phyloP scores from a whole-genome alignment of 208 protist genomes.

The Crithidia fasciculata region DNA sequence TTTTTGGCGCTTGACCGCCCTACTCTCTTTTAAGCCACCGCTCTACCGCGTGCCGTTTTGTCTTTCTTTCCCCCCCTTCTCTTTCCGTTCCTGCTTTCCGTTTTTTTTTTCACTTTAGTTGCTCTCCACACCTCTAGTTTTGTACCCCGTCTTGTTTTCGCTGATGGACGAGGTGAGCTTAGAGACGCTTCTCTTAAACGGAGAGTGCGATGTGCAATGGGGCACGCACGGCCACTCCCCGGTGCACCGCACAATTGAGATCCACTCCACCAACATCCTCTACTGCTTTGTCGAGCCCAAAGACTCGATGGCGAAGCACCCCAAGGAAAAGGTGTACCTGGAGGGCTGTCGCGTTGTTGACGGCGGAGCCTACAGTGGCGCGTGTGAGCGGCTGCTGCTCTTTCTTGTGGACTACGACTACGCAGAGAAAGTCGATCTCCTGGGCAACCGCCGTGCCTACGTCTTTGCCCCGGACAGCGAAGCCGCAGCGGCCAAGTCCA shows the following conservation, averaged over 20 bases:
- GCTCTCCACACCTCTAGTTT: neutral
- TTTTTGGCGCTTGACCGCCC: too few relatives aligned
- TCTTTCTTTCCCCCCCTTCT: conserved; percentile 13
- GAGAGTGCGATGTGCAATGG: conserved; percentile 42
- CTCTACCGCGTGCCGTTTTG: neutral
- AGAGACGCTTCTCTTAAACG: conserved; percentile 52
- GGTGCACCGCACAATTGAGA: conserved; percentile 54
- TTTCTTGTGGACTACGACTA: conserved; percentile 61
- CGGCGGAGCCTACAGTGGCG: conserved; percentile 33
- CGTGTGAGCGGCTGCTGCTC: conserved; percentile 38
- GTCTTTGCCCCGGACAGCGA: conserved; percentile 24
- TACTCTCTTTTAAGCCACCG: neutral
- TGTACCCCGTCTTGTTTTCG: neutral
- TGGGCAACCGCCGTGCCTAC: conserved; percentile 40
- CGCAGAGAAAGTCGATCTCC: conserved; percentile 43
- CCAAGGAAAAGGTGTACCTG: conserved; percentile 58
- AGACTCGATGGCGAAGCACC: conserved; percentile 66
- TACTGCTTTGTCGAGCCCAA: conserved; percentile 72
- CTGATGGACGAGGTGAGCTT: conserved; percentile 44
- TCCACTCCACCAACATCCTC: conserved; percentile 57
- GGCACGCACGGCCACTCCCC: conserved; percentile 19
- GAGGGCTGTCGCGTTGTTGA: conserved; percentile 58
- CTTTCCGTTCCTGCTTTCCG: neutral
- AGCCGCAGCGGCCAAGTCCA: neutral
- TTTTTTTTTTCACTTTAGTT: conserved; percentile 3